Percentiles rank a stretch among this genome's conserved stretches.
Evolutionary conservation across 306 rosid genomes (phyloP).

Genomic region (Clitoria ternatea): DNA sequence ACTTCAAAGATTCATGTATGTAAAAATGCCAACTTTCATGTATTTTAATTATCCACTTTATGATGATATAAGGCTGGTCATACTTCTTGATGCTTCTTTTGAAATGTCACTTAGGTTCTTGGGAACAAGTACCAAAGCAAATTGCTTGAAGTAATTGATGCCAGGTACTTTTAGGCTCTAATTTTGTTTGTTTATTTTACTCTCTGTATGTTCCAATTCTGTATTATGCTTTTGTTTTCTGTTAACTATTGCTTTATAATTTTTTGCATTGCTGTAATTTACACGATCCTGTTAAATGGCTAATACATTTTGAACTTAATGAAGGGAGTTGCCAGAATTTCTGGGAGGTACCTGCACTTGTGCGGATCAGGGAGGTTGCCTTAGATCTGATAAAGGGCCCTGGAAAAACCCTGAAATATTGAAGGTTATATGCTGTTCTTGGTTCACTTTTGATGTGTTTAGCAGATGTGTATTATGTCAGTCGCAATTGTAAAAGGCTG

Average conservation of each 20-base stretch:
- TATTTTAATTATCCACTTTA: slow-evolving; percentile 1
- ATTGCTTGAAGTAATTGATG: slow-evolving; percentile 86
- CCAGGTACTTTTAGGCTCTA: slow-evolving; percentile 53
- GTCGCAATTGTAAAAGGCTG: slow-evolving; percentile 15
- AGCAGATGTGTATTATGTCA: background rate
- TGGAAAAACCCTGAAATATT: slow-evolving; percentile 90
- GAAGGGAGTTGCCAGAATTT: slow-evolving; percentile 97
- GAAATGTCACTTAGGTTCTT: slow-evolving; percentile 61
- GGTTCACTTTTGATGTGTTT: background rate
- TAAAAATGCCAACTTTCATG: slow-evolving; percentile 5
- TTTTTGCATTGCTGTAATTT: background rate
- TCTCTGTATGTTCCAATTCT: background rate
- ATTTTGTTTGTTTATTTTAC: background rate
- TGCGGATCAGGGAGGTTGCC: slow-evolving; percentile 85
- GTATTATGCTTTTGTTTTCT: background rate
- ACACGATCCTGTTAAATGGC: background rate
- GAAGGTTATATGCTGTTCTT: slow-evolving; percentile 52
- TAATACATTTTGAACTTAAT: slow-evolving; percentile 28
- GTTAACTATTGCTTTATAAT: background rate
- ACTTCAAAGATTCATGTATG: slow-evolving; percentile 95
- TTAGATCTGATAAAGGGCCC: slow-evolving; percentile 95
- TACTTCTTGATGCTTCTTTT: slow-evolving; percentile 18
- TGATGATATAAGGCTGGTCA: slow-evolving; percentile 17
- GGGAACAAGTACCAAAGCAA: slow-evolving; percentile 96
- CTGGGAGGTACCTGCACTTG: slow-evolving; percentile 93